Evolutionary conservation across 768 basidiomycete genomes (phyloP).

Genomic region (Suillus tomentosus): DNA sequence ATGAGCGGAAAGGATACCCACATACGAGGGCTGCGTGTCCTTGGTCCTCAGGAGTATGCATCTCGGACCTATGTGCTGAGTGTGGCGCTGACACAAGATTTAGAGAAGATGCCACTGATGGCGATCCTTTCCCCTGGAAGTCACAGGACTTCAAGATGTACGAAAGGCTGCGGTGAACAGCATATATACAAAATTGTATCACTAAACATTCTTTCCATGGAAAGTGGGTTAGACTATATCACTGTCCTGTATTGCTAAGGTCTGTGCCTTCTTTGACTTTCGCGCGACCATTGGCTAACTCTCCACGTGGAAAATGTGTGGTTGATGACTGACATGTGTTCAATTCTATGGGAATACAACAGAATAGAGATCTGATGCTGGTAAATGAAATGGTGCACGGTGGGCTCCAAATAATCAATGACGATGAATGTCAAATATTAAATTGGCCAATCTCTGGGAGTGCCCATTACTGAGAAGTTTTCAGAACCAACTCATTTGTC

Average conservation of each 20-base stretch:
- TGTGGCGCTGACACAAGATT: constrained; percentile 12
- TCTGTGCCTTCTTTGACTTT: not conserved
- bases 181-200: not conserved
- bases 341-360: not conserved
- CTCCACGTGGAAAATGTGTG: not conserved
- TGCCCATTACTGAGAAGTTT: not conserved
- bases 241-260: not conserved
- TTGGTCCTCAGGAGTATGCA: constrained; percentile 80
- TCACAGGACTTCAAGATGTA: constrained; percentile 72
- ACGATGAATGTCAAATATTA: not conserved
- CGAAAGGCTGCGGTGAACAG: constrained; percentile 65
- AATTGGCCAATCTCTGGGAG: not conserved
- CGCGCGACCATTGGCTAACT: not conserved
- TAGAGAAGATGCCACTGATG: constrained; percentile 51
- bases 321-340: not conserved
- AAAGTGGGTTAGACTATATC: not conserved
- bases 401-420: not conserved
- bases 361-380: not conserved
- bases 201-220: not conserved
- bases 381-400: not conserved
- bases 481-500: not conserved
- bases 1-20: constrained; percentile 99
- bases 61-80: not conserved
- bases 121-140: constrained; percentile 74
- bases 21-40: constrained; percentile 86